Evolutionary conservation across 2,329 filamentous ascomycete genomes (phyloP).

Genomic region (Phyllosticta citribraziliensis): DNA sequence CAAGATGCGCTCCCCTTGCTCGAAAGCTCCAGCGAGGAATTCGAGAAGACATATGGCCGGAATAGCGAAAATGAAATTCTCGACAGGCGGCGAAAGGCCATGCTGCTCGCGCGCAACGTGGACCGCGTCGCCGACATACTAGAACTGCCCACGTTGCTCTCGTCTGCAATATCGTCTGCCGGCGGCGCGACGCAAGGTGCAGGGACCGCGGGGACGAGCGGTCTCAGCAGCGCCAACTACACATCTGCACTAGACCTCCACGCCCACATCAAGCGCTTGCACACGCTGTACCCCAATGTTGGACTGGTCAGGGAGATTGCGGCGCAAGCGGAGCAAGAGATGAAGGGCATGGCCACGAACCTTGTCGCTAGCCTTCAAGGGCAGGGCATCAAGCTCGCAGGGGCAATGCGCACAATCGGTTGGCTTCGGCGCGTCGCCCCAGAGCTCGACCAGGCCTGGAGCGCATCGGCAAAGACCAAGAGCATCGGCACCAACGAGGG

Average conservation of each 20-base stretch:
- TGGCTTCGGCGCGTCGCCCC: constrained; percentile 83
- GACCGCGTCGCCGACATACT: constrained; percentile 85
- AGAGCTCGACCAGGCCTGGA: constrained; percentile 51
- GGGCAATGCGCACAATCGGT: constrained; percentile 80
- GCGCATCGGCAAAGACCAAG: constrained; percentile 18
- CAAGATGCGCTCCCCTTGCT: constrained; percentile 65
- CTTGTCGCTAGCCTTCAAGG: constrained; percentile 68
- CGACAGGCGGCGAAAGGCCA: constrained; percentile 63
- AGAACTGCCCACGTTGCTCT: constrained; percentile 76
- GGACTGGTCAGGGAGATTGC: constrained; percentile 63
- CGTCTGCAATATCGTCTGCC: constrained; percentile 59
- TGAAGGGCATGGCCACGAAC: constrained; percentile 79
- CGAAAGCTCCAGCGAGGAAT: constrained; percentile 67
- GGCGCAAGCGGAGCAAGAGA: constrained; percentile 71
- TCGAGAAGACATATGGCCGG: constrained; percentile 75
- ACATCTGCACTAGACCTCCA: constrained; percentile 83
- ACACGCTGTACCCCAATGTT: constrained; percentile 72
- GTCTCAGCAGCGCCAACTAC: constrained; percentile 55
- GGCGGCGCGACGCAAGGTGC: constrained; percentile 34
- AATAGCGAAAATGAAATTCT: constrained; percentile 55
- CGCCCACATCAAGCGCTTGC: constrained; percentile 81
- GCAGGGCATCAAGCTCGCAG: constrained; percentile 75
- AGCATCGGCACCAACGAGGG: constrained; percentile 42
- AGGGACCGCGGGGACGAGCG: constrained; percentile 24
- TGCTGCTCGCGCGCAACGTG: constrained; percentile 75